phyloP scores from a whole-genome alignment of 306 rosid species.

The Malus asiatica region DNA sequence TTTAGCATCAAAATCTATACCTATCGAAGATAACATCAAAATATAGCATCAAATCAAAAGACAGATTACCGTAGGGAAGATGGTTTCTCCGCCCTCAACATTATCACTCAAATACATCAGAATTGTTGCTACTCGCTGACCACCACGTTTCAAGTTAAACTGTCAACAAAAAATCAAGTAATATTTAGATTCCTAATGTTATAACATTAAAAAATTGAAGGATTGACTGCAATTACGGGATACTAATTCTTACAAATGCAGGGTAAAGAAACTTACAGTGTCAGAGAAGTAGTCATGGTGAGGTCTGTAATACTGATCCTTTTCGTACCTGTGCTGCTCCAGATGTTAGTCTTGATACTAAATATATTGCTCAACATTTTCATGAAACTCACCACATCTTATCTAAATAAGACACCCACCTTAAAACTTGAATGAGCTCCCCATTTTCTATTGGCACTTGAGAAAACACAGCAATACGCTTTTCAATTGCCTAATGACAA shows the following conservation, averaged over 20 bases:
- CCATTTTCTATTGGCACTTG: slow-evolving; percentile 93
- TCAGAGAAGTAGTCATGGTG: slow-evolving; percentile 98
- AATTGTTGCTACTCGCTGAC: slow-evolving; percentile 94
- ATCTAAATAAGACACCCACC: slow-evolving; percentile 46
- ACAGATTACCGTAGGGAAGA: slow-evolving; percentile 65
- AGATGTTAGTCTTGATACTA: slow-evolving; percentile 59
- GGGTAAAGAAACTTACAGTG: slow-evolving; percentile 52
- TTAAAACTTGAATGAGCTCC: slow-evolving; percentile 86
- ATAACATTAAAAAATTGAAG: slow-evolving; percentile 3
- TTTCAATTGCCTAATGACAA: slow-evolving; percentile 74
- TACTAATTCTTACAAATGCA: neutral
- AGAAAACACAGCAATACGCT: slow-evolving; percentile 83
- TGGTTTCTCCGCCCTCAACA: slow-evolving; percentile 97
- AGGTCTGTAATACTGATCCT: slow-evolving; percentile 74
- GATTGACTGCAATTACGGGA: slow-evolving; percentile 9
- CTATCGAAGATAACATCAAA: slow-evolving; percentile 5
- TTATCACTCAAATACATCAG: slow-evolving; percentile 88
- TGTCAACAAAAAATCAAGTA: slow-evolving; percentile 21
- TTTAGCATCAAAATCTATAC: neutral
- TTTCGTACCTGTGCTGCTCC: slow-evolving; percentile 96
- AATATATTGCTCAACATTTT: slow-evolving; percentile 13
- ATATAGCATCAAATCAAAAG: slow-evolving; percentile 10
- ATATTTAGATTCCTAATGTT: slow-evolving; percentile 5
- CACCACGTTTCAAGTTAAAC: slow-evolving; percentile 98
- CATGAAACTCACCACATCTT: neutral